These are phyloP conservation scores for Lolium perenne DNA, from an alignment of 176 grass and related monocot genomes.

Conservation along the genomic window DNA sequence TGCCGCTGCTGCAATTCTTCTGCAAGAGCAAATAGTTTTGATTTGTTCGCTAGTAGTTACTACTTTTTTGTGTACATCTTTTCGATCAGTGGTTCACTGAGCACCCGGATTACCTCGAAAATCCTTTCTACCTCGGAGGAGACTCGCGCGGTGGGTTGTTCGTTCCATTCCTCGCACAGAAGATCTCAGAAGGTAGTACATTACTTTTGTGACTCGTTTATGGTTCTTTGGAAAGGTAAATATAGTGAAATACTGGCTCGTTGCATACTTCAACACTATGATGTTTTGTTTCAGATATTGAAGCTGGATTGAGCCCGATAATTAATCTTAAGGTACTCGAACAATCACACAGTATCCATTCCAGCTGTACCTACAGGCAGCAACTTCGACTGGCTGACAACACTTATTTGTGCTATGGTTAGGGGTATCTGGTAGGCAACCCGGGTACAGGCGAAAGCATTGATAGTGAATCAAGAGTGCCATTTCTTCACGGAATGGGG, in stretches of 20 bases:
- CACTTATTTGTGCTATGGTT: background rate
- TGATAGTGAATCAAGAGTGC: constrained; percentile 26
- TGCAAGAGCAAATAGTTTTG: background rate
- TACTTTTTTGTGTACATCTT: background rate
- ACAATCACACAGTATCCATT: background rate
- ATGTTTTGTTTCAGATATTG: constrained; percentile 11
- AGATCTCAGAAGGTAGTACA: constrained; percentile 20
- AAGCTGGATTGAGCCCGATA: background rate
- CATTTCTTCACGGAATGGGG: constrained; percentile 53
- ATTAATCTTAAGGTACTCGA: constrained; percentile 15
- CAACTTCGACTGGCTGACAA: background rate
- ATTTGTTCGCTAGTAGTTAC: background rate
- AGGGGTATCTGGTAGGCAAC: constrained; percentile 67
- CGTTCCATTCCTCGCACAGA: constrained; percentile 2
- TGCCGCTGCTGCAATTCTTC: background rate
- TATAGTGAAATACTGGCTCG: too few relatives aligned
- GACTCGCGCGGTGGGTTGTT: background rate
- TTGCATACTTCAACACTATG: background rate
- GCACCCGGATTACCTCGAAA: background rate
- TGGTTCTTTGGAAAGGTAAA: too few relatives aligned
- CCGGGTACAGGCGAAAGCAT: constrained; percentile 34
- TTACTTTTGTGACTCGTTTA: too few relatives aligned
- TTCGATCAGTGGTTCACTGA: constrained; percentile 7
- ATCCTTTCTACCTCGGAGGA: constrained; percentile 21
- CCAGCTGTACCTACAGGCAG: background rate